Evolutionary conservation across 2,329 filamentous ascomycete genomes (phyloP).

Genomic region (Thielaviopsis cerberus): DNA sequence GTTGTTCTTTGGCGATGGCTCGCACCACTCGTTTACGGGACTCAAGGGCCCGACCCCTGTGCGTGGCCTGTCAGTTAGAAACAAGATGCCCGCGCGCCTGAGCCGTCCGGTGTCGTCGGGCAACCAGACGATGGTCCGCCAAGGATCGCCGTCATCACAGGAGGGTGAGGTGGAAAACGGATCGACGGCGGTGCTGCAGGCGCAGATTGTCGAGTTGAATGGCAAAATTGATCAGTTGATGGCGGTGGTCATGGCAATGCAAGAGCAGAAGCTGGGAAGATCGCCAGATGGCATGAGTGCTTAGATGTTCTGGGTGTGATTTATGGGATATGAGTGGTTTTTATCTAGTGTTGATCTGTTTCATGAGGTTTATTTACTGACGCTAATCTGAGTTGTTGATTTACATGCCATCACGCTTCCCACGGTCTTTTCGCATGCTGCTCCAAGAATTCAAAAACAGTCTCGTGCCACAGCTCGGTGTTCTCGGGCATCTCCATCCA

Average conservation of each 20-base stretch:
- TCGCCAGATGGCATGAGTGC: background rate
- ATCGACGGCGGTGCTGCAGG: slow-evolving; percentile 25
- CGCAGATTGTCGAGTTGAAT: slow-evolving; percentile 34
- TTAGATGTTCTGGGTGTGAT: background rate
- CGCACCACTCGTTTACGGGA: slow-evolving; percentile 26
- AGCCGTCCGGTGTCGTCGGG: background rate
- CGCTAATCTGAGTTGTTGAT: background rate
- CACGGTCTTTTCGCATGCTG: background rate
- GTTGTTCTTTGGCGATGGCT: slow-evolving; percentile 24
- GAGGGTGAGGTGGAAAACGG: slow-evolving; percentile 3
- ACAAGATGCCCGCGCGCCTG: background rate
- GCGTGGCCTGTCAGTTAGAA: slow-evolving; percentile 5
- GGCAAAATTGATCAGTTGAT: slow-evolving; percentile 41
- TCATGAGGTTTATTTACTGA: background rate
- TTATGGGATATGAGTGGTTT: background rate
- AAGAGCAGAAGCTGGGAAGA: slow-evolving; percentile 20
- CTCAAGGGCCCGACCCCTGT: slow-evolving; percentile 24
- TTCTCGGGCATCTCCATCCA: background rate
- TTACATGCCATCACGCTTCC: background rate
- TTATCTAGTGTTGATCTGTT: background rate
- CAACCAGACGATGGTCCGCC: background rate
- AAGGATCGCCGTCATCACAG: slow-evolving; percentile 3
- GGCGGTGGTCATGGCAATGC: slow-evolving; percentile 30
- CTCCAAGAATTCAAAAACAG: background rate
- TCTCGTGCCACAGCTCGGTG: background rate